Conservation (phyloP, 2,329 filamentous ascomycete genomes). For the Kalmusia sp. region DNA sequence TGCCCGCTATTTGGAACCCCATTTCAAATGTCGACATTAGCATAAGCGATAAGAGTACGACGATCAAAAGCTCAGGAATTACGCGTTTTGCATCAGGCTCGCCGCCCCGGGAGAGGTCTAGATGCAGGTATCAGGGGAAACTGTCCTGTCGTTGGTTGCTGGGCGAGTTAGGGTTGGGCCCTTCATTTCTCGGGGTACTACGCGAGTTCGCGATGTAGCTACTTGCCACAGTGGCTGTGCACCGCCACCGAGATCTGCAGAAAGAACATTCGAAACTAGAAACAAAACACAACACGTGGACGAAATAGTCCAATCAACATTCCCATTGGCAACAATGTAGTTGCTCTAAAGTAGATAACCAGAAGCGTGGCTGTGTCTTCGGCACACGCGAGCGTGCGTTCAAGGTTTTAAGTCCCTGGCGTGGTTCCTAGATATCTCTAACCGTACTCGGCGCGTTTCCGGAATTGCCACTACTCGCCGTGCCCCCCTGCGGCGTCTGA, state of each 20-base stretch:
- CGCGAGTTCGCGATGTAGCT: no score
- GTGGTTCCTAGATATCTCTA: slow-evolving; percentile 41
- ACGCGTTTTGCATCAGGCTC: slow-evolving; percentile 20
- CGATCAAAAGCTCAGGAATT: slow-evolving; percentile 16
- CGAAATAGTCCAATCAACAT: neutral
- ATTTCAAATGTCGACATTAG: slow-evolving; percentile 12
- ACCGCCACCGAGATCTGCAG: no score
- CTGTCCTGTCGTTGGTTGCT: slow-evolving; percentile 14
- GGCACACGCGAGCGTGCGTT: neutral
- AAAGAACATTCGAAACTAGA: no score
- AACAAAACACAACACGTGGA: no score
- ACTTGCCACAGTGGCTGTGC: no score
- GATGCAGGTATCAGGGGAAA: slow-evolving; percentile 8
- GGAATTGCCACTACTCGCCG: slow-evolving; percentile 24
- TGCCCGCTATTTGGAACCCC: slow-evolving; percentile 3
- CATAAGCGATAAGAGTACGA: slow-evolving; percentile 18
- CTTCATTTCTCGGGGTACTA: no score
- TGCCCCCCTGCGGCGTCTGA: slow-evolving; percentile 26
- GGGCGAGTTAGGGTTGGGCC: no score
- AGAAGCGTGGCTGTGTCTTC: neutral
- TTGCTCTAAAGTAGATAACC: no score
- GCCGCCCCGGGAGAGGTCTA: slow-evolving; percentile 18
- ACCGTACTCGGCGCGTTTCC: slow-evolving; percentile 34
- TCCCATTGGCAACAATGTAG: neutral
- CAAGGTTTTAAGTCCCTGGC: neutral